A percentile compares a stretch with the other conserved stretches of the same genome.
Evolutionary conservation across 73 alveolate genomes (phyloP).

Genomic region (Effrenium voratum): DNA sequence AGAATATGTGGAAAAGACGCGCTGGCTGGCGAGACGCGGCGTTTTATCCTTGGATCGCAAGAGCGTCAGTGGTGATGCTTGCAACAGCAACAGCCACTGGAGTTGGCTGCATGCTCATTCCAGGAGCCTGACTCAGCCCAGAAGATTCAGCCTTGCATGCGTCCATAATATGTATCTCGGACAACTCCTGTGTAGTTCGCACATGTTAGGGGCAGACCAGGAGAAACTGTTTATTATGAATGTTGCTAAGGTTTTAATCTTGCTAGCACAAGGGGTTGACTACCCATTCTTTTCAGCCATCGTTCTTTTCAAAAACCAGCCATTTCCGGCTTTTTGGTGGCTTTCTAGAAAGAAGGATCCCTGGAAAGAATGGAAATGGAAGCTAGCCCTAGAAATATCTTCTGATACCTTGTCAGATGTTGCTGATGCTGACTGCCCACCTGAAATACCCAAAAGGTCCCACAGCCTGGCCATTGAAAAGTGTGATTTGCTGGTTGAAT

Average conservation of each 20-base stretch:
- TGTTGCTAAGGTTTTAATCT: neutral
- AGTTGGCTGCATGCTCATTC: constrained; percentile 4
- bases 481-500: neutral
- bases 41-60: constrained; percentile 73
- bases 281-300: neutral
- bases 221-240: neutral
- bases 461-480: neutral
- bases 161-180: neutral
- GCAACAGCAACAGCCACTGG: constrained; percentile 24
- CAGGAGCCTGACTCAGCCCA: neutral
- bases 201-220: neutral
- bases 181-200: neutral
- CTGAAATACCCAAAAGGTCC: no score
- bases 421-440: no score
- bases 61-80: neutral
- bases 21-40: constrained; percentile 90
- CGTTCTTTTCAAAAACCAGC: neutral
- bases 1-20: constrained; percentile 68
- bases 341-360: neutral
- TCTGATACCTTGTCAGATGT: no score
- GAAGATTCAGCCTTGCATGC: neutral
- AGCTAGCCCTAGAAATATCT: no score
- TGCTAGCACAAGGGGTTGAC: neutral
- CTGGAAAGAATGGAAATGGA: no score
- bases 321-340: neutral